These are phyloP conservation scores for Potentilla sterilis DNA, from an alignment of 306 rosid genomes.

Conservation along the genomic window DNA sequence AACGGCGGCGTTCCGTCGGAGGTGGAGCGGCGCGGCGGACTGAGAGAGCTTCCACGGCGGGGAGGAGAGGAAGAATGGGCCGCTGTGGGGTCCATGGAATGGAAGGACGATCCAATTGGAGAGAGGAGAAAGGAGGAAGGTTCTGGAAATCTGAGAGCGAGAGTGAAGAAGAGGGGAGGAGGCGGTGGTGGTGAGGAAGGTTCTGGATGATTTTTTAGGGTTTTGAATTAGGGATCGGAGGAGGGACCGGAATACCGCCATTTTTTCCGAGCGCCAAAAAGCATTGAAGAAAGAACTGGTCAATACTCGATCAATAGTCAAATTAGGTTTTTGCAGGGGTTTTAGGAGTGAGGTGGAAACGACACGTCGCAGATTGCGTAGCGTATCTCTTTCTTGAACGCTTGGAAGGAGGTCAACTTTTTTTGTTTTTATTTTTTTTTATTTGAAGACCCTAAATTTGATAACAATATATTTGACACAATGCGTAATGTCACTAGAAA, in stretches of 20 bases:
- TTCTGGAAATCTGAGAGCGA: constrained; percentile 21
- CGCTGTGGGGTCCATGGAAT: constrained; percentile 39
- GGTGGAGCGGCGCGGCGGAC: constrained; percentile 79
- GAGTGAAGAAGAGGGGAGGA: constrained; percentile 30
- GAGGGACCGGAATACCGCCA: constrained; percentile 58
- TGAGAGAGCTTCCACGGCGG: constrained; percentile 95
- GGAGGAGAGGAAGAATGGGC: constrained; percentile 59
- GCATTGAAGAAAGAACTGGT: not conserved
- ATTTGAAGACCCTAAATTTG: too few relatives aligned
- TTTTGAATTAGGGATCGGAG: constrained; percentile 39
- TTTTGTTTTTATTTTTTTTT: too few relatives aligned
- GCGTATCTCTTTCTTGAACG: not conserved
- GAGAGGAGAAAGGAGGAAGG: constrained; percentile 40
- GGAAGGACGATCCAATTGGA: constrained; percentile 46
- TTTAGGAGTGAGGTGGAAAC: not conserved
- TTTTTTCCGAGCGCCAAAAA: constrained; percentile 18
- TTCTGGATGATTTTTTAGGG: constrained; percentile 34
- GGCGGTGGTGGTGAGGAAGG: constrained; percentile 48
- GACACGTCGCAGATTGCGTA: constrained; percentile 4
- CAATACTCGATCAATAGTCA: not conserved
- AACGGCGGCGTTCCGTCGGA: constrained; percentile 49
- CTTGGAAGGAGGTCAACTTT: not conserved
- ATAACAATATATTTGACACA: too few relatives aligned
- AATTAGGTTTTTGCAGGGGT: constrained; percentile 24
- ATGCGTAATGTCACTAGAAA: too few relatives aligned